Evolutionary conservation across 306 rosid genomes (phyloP).

Genomic region (Inga laurina): DNA sequence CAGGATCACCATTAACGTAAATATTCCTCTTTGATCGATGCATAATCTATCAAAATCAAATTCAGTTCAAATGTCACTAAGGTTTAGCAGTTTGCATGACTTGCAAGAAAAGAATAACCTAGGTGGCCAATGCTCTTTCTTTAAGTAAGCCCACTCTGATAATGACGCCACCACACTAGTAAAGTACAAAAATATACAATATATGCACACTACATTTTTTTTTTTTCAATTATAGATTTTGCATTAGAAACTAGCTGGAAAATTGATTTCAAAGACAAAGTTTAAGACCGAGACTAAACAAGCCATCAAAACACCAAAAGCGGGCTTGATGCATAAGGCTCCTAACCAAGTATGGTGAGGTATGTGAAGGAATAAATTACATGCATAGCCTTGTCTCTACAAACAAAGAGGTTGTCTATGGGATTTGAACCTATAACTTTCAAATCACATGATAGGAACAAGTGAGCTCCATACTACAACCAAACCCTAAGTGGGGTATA

Average conservation of each 20-base stretch:
- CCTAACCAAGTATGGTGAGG: no score
- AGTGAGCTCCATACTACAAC: no score
- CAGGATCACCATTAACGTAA: conserved; percentile 3
- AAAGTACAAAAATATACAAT: not conserved
- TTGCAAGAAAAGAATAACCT: not conserved
- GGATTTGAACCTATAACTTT: no score
- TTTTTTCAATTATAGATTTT: not conserved
- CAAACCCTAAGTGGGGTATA: no score
- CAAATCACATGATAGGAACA: no score
- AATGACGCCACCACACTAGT: not conserved
- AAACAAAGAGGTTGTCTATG: accelerated
- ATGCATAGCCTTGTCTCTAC: no score
- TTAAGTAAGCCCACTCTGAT: not conserved
- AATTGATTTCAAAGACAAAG: not conserved
- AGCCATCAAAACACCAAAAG: not conserved
- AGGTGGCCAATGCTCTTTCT: not conserved
- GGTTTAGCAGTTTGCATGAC: conserved; percentile 18
- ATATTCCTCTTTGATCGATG: conserved; percentile 2
- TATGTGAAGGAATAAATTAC: no score
- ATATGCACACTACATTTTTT: not conserved
- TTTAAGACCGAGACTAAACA: not conserved
- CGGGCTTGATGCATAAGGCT: no score
- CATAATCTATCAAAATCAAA: conserved; percentile 23
- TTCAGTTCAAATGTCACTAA: not conserved
- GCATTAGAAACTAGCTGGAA: not conserved